Conservation (phyloP, 345 rosid species). For the Pugionium cornutum region DNA sequence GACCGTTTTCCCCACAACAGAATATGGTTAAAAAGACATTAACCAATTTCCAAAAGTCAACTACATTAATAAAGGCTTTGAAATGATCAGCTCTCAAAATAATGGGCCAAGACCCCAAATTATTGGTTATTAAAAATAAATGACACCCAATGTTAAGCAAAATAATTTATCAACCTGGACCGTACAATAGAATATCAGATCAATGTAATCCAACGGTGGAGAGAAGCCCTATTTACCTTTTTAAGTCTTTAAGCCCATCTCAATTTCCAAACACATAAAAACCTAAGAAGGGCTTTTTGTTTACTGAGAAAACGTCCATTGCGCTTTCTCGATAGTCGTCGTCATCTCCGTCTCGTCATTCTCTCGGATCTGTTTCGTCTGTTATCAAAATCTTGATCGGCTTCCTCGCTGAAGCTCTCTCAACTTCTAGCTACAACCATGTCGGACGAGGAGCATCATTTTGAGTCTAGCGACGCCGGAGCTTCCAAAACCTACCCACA, state of each 20-base stretch:
- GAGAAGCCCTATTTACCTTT: not conserved
- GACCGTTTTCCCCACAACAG: no score
- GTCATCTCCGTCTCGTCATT: not conserved
- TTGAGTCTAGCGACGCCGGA: no score
- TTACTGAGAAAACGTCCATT: not conserved
- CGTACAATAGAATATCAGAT: not conserved
- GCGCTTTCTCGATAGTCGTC: slow-evolving; percentile 13
- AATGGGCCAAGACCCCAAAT: no score
- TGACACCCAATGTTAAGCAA: no score
- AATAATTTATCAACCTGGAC: no score
- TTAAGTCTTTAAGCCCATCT: slow-evolving; percentile 5
- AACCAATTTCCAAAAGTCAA: no score
- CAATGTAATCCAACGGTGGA: slow-evolving; percentile 16
- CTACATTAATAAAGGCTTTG: no score
- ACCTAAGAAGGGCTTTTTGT: slow-evolving; percentile 10
- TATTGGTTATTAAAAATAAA: no score
- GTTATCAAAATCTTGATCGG: not conserved
- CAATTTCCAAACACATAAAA: not conserved
- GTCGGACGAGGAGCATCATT: slow-evolving; percentile 68
- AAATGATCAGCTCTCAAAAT: no score
- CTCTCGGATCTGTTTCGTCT: not conserved
- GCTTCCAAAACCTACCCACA: slow-evolving; percentile 47
- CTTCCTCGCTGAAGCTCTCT: slow-evolving; percentile 23
- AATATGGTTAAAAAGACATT: no score
- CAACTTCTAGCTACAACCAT: slow-evolving; percentile 27